Evolutionary conservation across 2,329 filamentous ascomycete genomes (phyloP).

Genomic region (Alternaria solani): DNA sequence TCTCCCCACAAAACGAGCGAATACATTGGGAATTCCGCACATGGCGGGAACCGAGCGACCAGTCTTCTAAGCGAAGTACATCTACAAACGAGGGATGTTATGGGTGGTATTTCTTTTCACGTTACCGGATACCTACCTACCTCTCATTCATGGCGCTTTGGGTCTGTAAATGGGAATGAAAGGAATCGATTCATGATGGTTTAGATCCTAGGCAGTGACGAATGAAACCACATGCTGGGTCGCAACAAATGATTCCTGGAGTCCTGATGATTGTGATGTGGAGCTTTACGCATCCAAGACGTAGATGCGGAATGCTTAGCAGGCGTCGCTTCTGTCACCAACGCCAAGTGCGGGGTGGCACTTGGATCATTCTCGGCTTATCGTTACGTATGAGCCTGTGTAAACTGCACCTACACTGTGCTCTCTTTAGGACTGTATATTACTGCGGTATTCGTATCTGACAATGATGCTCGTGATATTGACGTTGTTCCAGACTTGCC

Average conservation of each 20-base stretch:
- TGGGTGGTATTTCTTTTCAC: slow-evolving; percentile 33
- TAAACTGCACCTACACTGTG: not conserved
- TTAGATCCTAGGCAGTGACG: slow-evolving; percentile 50
- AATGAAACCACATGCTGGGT: slow-evolving; percentile 47
- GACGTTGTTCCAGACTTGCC: not conserved
- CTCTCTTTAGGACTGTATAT: not conserved
- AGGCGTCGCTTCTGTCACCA: not conserved
- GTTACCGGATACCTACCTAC: slow-evolving; percentile 33
- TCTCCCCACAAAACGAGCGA: slow-evolving; percentile 35
- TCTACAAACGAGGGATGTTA: slow-evolving; percentile 38
- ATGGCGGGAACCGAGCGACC: slow-evolving; percentile 36
- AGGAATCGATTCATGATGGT: slow-evolving; percentile 41
- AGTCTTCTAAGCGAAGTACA: slow-evolving; percentile 34
- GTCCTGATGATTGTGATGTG: slow-evolving; percentile 13
- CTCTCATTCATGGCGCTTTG: slow-evolving; percentile 48
- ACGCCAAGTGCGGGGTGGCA: not conserved
- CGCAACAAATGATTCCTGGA: slow-evolving; percentile 30
- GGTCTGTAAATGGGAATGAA: slow-evolving; percentile 42
- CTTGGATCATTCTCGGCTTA: not conserved
- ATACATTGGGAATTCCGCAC: slow-evolving; percentile 40
- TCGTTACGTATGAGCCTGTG: not conserved
- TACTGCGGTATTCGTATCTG: not conserved
- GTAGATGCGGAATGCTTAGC: not conserved
- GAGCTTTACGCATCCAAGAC: not conserved
- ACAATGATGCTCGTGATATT: not conserved